Base-by-base conservation (phyloP, 192 early-diverging fungal genomes). In the Neocallimastix lanati region DNA sequence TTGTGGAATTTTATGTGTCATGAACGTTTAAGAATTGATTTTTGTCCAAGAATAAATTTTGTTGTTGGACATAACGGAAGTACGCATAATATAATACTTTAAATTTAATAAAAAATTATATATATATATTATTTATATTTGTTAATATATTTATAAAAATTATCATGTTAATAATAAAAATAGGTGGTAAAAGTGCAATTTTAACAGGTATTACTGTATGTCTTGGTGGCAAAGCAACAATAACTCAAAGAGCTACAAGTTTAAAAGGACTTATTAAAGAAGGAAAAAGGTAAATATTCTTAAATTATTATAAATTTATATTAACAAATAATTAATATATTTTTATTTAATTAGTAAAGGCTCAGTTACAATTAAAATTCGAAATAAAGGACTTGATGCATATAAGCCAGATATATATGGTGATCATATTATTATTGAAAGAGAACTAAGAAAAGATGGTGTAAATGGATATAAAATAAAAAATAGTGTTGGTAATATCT, bases 1-100 rank as follows among this genome's bases (percentile, higher is more conserved):
- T 85, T 99, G 18, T 82, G 86, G 28, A 94, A 99, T 82, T 98
- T 98, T 84, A 96, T 99, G 95, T 98, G 96, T 83, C 97, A 99
- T 85, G 89, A 91, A 35, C 89, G 87, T 67, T 87, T 96, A 12
- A 87, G 88, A 27, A 91, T 98, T 4, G 81, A 88, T 50, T 91
- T 99, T 79, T 90, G 92, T 29, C 90, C 93, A 12, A 92, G 94
- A 77, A 91, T 99, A 78, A 98, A 99, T 85, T 99, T 99, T 85
- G 91, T 99, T 36, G 94, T 95, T 78, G 97, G 97, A 15, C 95
- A 97, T 80, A 99, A 98, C 82, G 97, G 96, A 78, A 94, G 92
- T 91, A 85, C 33, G 89, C 83, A 0, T 40, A 28, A 78, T 29
- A 9, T 21, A n/a, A n/a, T n/a, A n/a, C n/a, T n/a, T n/a, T n/a